Evolutionary conservation across 106 monocot genomes (phyloP).

Genomic region (Dioscorea alata): DNA sequence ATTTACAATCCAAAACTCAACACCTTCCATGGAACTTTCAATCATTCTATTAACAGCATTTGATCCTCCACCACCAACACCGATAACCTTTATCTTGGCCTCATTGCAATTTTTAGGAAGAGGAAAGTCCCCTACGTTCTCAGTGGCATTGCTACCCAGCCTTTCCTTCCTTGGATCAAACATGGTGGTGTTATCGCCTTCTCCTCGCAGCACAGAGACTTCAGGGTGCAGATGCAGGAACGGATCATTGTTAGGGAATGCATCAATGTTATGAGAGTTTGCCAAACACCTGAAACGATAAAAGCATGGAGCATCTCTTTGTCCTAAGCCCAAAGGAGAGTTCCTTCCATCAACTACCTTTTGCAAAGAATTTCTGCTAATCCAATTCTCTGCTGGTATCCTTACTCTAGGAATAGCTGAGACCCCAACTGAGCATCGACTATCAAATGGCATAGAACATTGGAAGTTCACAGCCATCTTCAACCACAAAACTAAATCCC

Average conservation of each 20-base stretch:
- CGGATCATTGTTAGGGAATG: constrained; percentile 44
- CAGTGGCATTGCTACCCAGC: neutral
- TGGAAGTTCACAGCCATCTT: no score
- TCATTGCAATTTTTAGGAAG: constrained; percentile 36
- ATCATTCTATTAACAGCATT: constrained; percentile 99
- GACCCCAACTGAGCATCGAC: constrained; percentile 3
- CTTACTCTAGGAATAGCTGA: constrained; percentile 14
- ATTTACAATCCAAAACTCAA: constrained; percentile 98
- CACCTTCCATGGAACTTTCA: constrained; percentile 83
- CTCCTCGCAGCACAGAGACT: constrained; percentile 69
- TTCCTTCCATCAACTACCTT: constrained; percentile 6
- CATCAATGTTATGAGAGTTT: constrained; percentile 26
- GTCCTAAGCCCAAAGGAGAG: neutral
- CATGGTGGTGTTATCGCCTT: constrained; percentile 14
- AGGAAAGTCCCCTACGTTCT: constrained; percentile 15
- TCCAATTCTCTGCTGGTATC: neutral
- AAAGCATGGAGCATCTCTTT: neutral
- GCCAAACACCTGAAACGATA: constrained; percentile 21
- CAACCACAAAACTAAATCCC: no score
- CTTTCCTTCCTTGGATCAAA: constrained; percentile 12
- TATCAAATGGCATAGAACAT: constrained; percentile 9
- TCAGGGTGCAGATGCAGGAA: constrained; percentile 87
- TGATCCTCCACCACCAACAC: constrained; percentile 95
- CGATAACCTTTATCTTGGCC: constrained; percentile 94
- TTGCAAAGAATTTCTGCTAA: neutral